These are phyloP conservation scores for Solanum aculeatissimum DNA, from an alignment of 305 asterid species.

Conservation along the genomic window DNA sequence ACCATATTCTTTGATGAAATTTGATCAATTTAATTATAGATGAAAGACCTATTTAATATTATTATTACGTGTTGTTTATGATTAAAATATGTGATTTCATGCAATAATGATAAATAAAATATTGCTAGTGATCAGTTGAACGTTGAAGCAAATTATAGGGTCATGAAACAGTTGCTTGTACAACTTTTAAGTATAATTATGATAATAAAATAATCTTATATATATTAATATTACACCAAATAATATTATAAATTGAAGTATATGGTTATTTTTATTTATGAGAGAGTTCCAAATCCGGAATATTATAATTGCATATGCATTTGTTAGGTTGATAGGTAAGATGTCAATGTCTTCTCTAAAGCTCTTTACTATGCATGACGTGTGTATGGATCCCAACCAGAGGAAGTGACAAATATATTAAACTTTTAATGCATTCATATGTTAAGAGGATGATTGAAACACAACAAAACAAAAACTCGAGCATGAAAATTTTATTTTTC, in stretches of 20 bases:
- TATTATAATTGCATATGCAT: not conserved
- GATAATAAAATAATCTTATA: not conserved
- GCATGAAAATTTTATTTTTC: not conserved
- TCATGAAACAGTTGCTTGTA: not conserved
- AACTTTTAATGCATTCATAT: not conserved
- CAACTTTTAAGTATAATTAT: not conserved
- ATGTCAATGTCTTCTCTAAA: not conserved
- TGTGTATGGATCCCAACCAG: not conserved
- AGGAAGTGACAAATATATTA: no score
- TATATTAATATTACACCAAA: no score
- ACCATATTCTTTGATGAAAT: no score
- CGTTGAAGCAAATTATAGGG: not conserved
- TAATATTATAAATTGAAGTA: not conserved
- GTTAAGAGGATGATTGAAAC: not conserved
- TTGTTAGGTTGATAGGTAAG: not conserved
- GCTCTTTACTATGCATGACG: not conserved
- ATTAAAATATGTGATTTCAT: not conserved
- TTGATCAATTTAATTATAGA: not conserved
- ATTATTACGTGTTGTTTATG: not conserved
- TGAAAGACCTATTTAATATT: not conserved
- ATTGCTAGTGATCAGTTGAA: not conserved
- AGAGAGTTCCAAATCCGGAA: not conserved
- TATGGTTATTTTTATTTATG: not conserved
- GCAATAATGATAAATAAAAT: not conserved
- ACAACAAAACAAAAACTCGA: not conserved